Evolutionary conservation across 2,329 filamentous ascomycete genomes (phyloP).

Genomic region (Penicillium italicum): DNA sequence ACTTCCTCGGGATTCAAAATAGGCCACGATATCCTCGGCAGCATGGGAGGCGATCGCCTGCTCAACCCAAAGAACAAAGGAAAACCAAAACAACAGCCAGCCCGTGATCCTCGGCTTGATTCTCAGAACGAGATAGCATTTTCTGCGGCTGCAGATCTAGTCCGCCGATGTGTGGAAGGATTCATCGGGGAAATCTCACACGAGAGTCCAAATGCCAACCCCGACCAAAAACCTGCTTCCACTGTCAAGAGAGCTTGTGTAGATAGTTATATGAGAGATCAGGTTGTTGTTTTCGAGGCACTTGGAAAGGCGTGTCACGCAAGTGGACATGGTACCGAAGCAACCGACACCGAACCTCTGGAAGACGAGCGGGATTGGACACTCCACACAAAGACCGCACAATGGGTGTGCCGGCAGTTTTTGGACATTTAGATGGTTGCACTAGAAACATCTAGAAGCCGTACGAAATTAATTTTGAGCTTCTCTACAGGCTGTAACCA

Average conservation of each 20-base stretch:
- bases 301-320: slow-evolving; percentile 41
- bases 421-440: slow-evolving; percentile 15
- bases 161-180: slow-evolving; percentile 44
- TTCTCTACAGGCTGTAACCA: not conserved
- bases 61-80: not conserved
- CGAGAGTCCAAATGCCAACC: not conserved
- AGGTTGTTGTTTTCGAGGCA: slow-evolving; percentile 58
- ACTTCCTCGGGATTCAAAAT: slow-evolving; percentile 48
- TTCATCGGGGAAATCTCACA: slow-evolving; percentile 47
- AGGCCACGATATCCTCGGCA: slow-evolving; percentile 48
- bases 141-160: slow-evolving; percentile 35
- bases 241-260: slow-evolving; percentile 43
- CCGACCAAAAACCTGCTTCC: not conserved
- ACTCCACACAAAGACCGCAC: slow-evolving; percentile 44
- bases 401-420: slow-evolving; percentile 44
- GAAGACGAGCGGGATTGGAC: slow-evolving; percentile 35
- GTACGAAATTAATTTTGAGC: not conserved
- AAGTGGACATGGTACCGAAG: slow-evolving; percentile 9
- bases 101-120: not conserved
- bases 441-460: not conserved
- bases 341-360: slow-evolving; percentile 2
- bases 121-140: slow-evolving; percentile 4
- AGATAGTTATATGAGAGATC: slow-evolving; percentile 56
- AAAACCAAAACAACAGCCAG: not conserved
- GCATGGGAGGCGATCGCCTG: not conserved